A percentile compares a stretch with the other conserved stretches of the same genome.
Conservation (phyloP, 2,329 filamentous ascomycete species). For the Penicillium sp. region DNA sequence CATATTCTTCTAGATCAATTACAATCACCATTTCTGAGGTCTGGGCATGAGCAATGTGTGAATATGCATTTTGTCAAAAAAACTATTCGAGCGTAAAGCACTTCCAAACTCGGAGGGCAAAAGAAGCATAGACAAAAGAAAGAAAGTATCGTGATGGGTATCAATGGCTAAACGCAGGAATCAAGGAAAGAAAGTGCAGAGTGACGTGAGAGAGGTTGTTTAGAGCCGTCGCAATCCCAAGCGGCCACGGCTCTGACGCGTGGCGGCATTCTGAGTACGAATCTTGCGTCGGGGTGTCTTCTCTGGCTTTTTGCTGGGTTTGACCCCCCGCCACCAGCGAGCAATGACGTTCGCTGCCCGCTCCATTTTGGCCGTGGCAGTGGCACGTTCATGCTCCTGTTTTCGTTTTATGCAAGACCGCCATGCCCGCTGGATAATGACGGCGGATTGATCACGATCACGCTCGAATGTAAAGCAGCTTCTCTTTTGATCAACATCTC, state of each 20-base stretch:
- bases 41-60: not conserved
- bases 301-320: conserved; percentile 16
- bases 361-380: conserved; percentile 44
- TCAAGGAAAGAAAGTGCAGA: not conserved
- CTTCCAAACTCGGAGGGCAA: not conserved
- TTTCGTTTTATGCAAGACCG: conserved; percentile 34
- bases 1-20: not conserved
- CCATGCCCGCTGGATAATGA: conserved; percentile 55
- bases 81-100: not conserved
- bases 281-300: not conserved
- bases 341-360: conserved; percentile 40
- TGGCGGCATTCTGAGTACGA: not conserved
- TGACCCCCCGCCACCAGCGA: conserved; percentile 35
- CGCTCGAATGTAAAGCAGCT: conserved; percentile 45
- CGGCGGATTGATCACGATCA: conserved; percentile 53
- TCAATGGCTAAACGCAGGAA: not conserved
- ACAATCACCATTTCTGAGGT: not conserved
- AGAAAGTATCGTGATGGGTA: not conserved
- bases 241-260: not conserved
- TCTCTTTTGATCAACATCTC: not conserved
- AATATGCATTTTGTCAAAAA: not conserved
- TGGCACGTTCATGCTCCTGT: conserved; percentile 15
- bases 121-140: not conserved
- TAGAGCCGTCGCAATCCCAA: conserved; percentile 4
- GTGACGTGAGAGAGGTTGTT: not conserved